Evolutionary conservation across 2,329 filamentous ascomycete species (phyloP), one percentile per base, ranked within the genome.

Genomic region (Purpureocillium takamizusanense): DNA sequence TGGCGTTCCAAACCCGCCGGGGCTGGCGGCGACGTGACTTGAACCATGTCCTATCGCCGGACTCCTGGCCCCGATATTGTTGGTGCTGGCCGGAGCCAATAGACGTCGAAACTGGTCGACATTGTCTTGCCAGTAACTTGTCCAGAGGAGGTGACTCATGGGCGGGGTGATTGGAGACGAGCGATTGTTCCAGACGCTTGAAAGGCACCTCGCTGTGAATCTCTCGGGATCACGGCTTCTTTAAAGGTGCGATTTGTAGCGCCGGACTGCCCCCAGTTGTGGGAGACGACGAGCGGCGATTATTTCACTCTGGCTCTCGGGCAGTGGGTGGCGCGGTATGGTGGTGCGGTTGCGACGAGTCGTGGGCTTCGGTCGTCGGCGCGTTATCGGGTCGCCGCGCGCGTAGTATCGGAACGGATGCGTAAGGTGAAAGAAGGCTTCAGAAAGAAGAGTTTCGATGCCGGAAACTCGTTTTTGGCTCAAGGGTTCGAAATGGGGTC

Each of bases 61-160:
- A 53, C 70, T 76, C 61, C 74, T 78, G 54, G 72, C 62, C 42
- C 76, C 75, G 46, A 70, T 57, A 56, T 67, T 73, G 60, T 67
- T 73, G 60, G 72, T 73, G 57, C 73, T 71, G 65, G 82, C 73
- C 61, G 78, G 78, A 57, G 81, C 81, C 75, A 98, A 76, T 59
- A 94, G 77, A 70, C 83, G 83, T 69, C 85, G 83, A 76, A 98
- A 97, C 59, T 71, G 80, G 62, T 94, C 89, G 79, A 95, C 84
- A 79, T 98, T 88, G 76, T 95, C 86, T 79, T 95, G 84, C 72
- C 94, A 83, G 63, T 90, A 97, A 62, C 78, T 86, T 76, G 88
- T 89, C 90, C 90, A 95, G 63, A 98, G 80, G 77, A 84, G 78
- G 71, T 88, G 83, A 82, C 86, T 97, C 90, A 97, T 92, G 79